phyloP scores from a whole-genome alignment of 176 grass and related monocot species.

The Hordeum marinum region DNA sequence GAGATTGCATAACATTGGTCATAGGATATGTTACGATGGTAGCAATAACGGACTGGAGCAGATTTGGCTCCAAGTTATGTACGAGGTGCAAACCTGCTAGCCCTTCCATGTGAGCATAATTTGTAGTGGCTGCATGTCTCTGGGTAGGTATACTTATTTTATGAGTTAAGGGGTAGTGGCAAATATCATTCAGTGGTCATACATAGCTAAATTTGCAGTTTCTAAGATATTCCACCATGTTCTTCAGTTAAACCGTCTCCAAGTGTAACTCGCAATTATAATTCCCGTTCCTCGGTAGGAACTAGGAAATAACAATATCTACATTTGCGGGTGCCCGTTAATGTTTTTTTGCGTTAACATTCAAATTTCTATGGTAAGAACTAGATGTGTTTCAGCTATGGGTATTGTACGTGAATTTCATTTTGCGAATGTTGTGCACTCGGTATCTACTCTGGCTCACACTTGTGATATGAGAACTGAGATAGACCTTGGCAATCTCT shows the following conservation, averaged over 20 bases:
- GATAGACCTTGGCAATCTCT: no score
- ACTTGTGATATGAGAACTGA: no score
- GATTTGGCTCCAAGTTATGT: background rate
- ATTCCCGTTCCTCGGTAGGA: background rate
- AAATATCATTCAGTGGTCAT: background rate
- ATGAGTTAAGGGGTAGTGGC: background rate
- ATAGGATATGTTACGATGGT: background rate
- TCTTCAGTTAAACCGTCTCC: background rate
- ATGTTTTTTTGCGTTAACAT: background rate
- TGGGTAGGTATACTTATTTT: background rate
- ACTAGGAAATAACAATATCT: background rate
- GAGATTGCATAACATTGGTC: background rate
- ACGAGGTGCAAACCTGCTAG: background rate
- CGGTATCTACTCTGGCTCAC: no score
- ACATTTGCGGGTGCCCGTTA: background rate
- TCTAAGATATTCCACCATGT: background rate
- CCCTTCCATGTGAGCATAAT: background rate
- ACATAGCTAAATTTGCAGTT: background rate
- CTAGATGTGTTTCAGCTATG: no score
- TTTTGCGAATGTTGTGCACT: no score
- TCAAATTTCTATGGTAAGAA: background rate
- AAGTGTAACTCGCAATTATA: background rate
- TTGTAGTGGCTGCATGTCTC: background rate
- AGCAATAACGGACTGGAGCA: background rate
- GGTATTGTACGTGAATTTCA: no score